A percentile compares a stretch with the other conserved stretches of the same genome.
phyloP scores from a whole-genome alignment of 768 basidiomycete genomes.

The Pisolithus albus region DNA sequence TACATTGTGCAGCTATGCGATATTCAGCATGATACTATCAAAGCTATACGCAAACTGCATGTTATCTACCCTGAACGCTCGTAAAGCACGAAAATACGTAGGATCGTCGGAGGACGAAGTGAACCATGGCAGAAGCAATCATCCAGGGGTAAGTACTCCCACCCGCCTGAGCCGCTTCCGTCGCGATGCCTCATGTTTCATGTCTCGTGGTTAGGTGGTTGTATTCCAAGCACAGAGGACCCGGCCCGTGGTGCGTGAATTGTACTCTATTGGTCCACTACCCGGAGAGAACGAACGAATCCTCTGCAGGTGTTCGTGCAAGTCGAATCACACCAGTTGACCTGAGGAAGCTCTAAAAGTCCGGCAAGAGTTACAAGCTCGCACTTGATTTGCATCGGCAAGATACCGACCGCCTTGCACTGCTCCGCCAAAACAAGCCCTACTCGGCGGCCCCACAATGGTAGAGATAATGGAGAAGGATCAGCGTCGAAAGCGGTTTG shows the following conservation, averaged over 20 bases:
- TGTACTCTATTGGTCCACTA: too few relatives aligned
- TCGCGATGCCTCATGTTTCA: too few relatives aligned
- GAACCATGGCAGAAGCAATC: neutral
- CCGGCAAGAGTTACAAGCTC: constrained; percentile 59
- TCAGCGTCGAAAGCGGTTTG: constrained; percentile 59
- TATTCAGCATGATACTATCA: too few relatives aligned
- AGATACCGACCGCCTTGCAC: constrained; percentile 35
- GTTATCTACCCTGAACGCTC: neutral
- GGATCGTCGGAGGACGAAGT: too few relatives aligned
- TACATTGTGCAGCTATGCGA: too few relatives aligned
- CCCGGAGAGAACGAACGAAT: too few relatives aligned
- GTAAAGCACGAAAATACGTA: too few relatives aligned
- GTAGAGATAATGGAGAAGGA: constrained; percentile 86
- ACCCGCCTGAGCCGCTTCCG: neutral
- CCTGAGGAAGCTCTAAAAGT: constrained; percentile 47
- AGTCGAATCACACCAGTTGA: neutral
- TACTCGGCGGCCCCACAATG: constrained; percentile 79
- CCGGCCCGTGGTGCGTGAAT: neutral
- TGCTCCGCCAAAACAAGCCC: constrained; percentile 36
- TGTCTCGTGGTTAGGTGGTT: neutral
- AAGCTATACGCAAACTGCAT: neutral
- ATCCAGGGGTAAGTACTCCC: neutral
- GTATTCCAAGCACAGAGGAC: neutral
- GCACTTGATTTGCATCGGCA: constrained; percentile 43
- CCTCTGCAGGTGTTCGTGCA: neutral